Conservation (phyloP, 2,329 filamentous ascomycete genomes). For the Botrytis deweyae region DNA sequence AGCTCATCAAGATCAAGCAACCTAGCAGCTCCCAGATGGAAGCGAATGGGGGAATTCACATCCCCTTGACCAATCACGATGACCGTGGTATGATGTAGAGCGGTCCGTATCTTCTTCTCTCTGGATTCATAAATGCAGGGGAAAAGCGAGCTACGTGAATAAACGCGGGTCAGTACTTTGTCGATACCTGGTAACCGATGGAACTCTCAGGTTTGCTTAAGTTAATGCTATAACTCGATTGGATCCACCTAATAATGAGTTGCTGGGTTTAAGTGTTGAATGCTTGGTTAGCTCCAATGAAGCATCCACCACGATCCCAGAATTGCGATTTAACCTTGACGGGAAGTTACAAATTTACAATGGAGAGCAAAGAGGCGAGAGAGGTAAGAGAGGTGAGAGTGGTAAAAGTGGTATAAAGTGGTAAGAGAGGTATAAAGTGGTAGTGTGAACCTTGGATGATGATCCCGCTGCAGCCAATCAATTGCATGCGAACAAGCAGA, state of each 20-base stretch:
- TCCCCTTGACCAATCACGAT: background rate
- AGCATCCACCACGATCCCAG: background rate
- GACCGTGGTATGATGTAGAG: background rate
- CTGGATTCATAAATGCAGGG: background rate
- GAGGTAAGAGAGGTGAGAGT: background rate
- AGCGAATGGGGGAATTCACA: background rate
- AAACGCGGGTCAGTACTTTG: conserved; percentile 9
- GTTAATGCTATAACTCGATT: background rate
- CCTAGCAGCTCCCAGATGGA: background rate
- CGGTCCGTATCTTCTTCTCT: background rate
- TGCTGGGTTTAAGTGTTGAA: background rate
- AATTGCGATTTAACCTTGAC: conserved; percentile 7
- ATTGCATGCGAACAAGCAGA: accelerated
- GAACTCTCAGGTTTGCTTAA: background rate
- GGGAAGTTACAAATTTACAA: background rate
- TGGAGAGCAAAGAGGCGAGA: background rate
- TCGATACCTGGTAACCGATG: background rate
- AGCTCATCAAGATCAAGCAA: background rate
- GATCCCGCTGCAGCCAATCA: background rate
- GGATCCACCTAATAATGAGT: background rate
- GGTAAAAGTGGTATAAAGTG: background rate
- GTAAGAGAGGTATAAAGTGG: background rate
- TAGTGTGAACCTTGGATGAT: background rate
- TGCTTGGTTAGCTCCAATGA: background rate
- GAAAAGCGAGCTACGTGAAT: conserved; percentile 3